Evolutionary conservation across 2,329 filamentous ascomycete species (phyloP).

Genomic region (Penicillium sp.): DNA sequence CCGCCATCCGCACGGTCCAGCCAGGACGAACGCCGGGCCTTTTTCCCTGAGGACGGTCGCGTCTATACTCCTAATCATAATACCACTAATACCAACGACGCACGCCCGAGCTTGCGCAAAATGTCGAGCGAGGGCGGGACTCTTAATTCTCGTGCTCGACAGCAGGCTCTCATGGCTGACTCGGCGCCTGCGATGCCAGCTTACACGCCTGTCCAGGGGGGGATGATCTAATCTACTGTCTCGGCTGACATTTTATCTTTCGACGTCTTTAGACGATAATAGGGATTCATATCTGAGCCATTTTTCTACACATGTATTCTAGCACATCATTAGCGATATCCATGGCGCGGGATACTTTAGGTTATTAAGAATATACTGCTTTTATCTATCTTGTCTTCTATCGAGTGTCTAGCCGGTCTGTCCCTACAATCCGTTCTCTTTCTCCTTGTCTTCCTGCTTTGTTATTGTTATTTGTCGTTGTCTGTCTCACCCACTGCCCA

Average conservation of each 20-base stretch:
- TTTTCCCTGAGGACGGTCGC: slow-evolving; percentile 42
- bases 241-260: no score
- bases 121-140: slow-evolving; percentile 49
- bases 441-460: background rate
- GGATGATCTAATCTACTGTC: slow-evolving; percentile 34
- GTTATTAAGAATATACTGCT: background rate
- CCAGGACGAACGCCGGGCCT: slow-evolving; percentile 30
- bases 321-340: slow-evolving; percentile 10
- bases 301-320: background rate
- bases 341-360: slow-evolving; percentile 6
- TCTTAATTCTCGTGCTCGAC: slow-evolving; percentile 43
- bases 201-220: slow-evolving; percentile 24
- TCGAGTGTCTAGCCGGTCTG: no score
- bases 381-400: background rate
- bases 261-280: background rate
- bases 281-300: background rate
- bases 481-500: background rate
- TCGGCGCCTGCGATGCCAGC: slow-evolving; percentile 28
- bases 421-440: background rate
- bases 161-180: slow-evolving; percentile 31
- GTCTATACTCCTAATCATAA: slow-evolving; percentile 21
- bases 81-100: slow-evolving; percentile 14
- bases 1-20: slow-evolving; percentile 22
- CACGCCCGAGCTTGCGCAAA: slow-evolving; percentile 44
- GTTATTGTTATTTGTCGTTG: background rate